phyloP scores from a whole-genome alignment of 495 filamentous ascomycete species.

The Tirmania nivea region DNA sequence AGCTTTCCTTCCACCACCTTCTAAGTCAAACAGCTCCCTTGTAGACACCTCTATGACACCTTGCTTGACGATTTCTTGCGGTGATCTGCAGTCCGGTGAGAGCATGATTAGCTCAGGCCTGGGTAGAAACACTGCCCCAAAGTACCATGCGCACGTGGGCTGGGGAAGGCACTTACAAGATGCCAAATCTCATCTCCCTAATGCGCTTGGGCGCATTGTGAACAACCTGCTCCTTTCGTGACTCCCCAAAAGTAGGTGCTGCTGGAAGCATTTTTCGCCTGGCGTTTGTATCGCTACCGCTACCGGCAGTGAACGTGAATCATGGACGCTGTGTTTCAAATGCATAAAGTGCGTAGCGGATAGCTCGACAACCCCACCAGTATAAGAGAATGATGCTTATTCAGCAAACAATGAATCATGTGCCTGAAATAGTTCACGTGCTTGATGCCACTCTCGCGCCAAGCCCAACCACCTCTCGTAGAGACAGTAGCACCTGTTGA shows the following conservation, averaged over 20 bases:
- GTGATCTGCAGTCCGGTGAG: constrained; percentile 32
- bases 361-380: too few relatives aligned
- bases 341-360: too few relatives aligned
- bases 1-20: constrained; percentile 38
- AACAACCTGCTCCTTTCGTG: constrained; percentile 71
- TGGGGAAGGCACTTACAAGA: constrained; percentile 36
- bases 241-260: constrained; percentile 27
- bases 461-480: too few relatives aligned
- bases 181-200: constrained; percentile 79
- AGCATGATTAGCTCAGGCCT: background rate
- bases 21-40: constrained; percentile 70
- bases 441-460: too few relatives aligned
- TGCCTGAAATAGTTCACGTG: too few relatives aligned
- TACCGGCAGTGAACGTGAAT: too few relatives aligned
- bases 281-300: too few relatives aligned
- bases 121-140: constrained; percentile 1
- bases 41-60: constrained; percentile 81
- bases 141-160: background rate
- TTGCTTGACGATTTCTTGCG: constrained; percentile 83
- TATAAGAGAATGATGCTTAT: too few relatives aligned
- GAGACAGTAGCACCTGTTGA: too few relatives aligned
- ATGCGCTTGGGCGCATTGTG: constrained; percentile 76
- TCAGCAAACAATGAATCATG: too few relatives aligned
- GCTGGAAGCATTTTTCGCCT: constrained; percentile 24
- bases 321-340: too few relatives aligned